phyloP scores from a whole-genome alignment of 148 eudicot species.

The Rhododendron ovatum region DNA sequence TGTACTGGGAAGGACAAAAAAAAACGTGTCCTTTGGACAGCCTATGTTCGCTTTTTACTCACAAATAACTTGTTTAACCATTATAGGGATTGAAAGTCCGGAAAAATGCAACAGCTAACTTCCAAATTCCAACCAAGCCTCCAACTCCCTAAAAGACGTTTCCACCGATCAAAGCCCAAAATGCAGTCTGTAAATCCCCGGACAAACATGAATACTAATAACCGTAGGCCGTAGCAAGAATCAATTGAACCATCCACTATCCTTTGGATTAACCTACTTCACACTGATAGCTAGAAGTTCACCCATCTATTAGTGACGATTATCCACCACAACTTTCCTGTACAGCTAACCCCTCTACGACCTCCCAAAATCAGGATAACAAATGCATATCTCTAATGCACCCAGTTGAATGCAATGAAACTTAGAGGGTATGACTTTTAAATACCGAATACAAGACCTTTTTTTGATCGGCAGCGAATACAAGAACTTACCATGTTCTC shows the following conservation, averaged over 20 bases:
- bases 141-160: background rate
- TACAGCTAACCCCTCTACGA: too few species aligned
- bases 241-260: background rate
- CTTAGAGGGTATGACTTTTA: background rate
- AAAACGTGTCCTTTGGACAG: background rate
- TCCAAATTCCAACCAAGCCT: background rate
- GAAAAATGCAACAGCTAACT: background rate
- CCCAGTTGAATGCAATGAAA: background rate
- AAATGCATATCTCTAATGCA: background rate
- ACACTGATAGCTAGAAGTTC: background rate
- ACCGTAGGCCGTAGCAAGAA: background rate
- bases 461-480: background rate
- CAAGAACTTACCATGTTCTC: constrained; percentile 66
- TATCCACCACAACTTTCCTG: background rate
- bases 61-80: background rate
- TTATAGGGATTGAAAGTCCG: background rate
- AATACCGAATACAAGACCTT: constrained; percentile 16
- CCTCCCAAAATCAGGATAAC: background rate
- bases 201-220: background rate
- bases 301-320: background rate
- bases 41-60: background rate
- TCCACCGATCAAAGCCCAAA: background rate
- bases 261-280: background rate
- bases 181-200: background rate
- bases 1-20: too few species aligned